phyloP scores from a whole-genome alignment of 164 flowering plant species.

The Magnolia changhungtana region DNA sequence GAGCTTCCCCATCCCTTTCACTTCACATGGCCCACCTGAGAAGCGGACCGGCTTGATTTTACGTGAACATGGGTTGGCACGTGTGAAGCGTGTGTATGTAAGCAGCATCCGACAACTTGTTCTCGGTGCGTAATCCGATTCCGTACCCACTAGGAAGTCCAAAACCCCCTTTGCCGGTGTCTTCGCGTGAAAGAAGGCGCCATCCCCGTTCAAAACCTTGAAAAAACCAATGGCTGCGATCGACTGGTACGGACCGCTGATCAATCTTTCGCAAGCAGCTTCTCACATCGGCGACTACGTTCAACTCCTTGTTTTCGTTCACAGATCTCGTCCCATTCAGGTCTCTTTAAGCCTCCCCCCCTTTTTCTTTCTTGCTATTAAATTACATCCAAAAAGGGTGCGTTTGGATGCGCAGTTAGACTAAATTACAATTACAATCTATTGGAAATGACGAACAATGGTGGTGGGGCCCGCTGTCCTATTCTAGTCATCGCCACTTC shows the following conservation, averaged over 20 bases:
- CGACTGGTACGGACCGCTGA: slow-evolving; percentile 81
- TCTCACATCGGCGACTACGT: slow-evolving; percentile 63
- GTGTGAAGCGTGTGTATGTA: too few relatives aligned
- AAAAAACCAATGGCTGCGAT: slow-evolving; percentile 22
- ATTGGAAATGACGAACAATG: neutral
- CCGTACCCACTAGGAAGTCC: too few relatives aligned
- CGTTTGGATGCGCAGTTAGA: neutral
- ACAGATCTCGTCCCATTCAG: slow-evolving; percentile 55
- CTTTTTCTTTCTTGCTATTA: neutral
- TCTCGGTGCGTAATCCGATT: too few relatives aligned
- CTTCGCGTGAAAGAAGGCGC: too few relatives aligned
- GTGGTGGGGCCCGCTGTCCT: slow-evolving; percentile 5
- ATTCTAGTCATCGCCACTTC: too few relatives aligned
- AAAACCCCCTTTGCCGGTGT: too few relatives aligned
- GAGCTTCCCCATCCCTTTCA: too few relatives aligned
- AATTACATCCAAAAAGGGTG: neutral
- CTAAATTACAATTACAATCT: neutral
- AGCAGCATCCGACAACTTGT: too few relatives aligned
- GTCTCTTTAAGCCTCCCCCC: slow-evolving; percentile 16
- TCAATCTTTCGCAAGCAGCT: slow-evolving; percentile 50
- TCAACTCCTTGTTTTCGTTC: slow-evolving; percentile 75
- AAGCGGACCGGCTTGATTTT: too few relatives aligned
- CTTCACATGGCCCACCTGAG: too few relatives aligned
- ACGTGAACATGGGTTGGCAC: too few relatives aligned
- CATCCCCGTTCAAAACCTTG: neutral